These are phyloP conservation scores for Rickenella mellea DNA, from an alignment of 768 basidiomycete species.

Conservation along the genomic window DNA sequence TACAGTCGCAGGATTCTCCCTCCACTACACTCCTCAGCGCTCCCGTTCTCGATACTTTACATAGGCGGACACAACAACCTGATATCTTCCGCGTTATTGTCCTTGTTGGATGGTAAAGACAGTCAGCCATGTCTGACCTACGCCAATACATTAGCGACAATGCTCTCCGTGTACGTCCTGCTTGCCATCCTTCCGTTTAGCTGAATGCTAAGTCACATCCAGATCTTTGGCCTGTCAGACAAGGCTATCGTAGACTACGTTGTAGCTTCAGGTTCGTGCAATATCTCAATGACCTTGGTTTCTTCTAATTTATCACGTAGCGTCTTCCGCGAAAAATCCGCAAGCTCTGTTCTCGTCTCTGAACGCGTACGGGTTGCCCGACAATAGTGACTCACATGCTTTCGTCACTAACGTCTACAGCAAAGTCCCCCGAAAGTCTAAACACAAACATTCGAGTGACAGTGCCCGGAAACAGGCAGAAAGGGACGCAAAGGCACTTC, in stretches of 20 bases:
- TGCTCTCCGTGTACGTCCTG: constrained; percentile 46
- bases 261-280: constrained; percentile 62
- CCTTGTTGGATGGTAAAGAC: no score
- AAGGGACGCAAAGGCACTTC: constrained; percentile 61
- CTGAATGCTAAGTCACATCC: constrained; percentile 1
- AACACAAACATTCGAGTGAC: constrained; percentile 46
- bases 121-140: constrained; percentile 40
- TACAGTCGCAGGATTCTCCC: no score
- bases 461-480: constrained; percentile 58
- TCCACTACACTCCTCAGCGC: no score
- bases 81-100: no score
- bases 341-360: constrained; percentile 73
- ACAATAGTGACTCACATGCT: constrained; percentile 67
- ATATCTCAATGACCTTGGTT: background rate
- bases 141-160: constrained; percentile 74
- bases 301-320: constrained; percentile 24
- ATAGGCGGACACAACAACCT: no score
- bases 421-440: constrained; percentile 70
- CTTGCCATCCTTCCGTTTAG: constrained; percentile 2
- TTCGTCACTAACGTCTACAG: constrained; percentile 74
- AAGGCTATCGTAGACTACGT: constrained; percentile 81
- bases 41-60: no score
- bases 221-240: constrained; percentile 84
- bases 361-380: constrained; percentile 68
- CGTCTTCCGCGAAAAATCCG: constrained; percentile 75